Base-by-base conservation (phyloP, 2,329 filamentous ascomycete genomes). In the Penicillium paneum region DNA sequence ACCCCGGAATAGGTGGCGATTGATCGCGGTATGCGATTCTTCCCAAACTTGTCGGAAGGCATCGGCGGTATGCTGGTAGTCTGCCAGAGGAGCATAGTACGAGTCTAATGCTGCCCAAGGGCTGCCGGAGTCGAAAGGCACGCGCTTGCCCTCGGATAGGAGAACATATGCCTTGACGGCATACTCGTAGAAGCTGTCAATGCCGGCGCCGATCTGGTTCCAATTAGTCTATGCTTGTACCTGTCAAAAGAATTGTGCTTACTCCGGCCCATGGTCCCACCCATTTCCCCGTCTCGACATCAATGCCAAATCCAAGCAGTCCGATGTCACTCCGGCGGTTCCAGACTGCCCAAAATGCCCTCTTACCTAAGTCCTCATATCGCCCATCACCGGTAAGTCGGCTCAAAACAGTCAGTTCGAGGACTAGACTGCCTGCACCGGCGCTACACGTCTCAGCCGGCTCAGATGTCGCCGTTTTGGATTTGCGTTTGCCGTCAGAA, bases 141-240 rank as follows among this genome's bases (percentile, higher is more conserved):
- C 68, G 19, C 67, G 70, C 26, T 71, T 80, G 54, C 88, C 84
- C 1, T 90, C 90, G 2, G 93, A 96, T 21, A 97, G 83, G 24
- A 99, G 76, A 56, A 99, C 89, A 68, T 96, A 87, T 17, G 91
- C 91, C 74, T 99, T 99, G 66, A 97, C 82, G 3, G 94, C 92
- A 73, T 99, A 99, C 75, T 99, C 94, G 67, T 96, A 97, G 76
- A 99, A 99, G 74, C 92, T 97, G 76, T 99, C 94, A 67, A 96
- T 91, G 36, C 94, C 94, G 8, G 94, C 94, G 46, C 94, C 94
- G 64, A 99, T 96, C 76, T 78, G 48, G 41, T 43, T 31, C 24
- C 7, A n/a, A 40, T 60, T 53, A 60, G 53, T 8, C 42, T 45
- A 55, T 36, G 28, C 46, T 54, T 36, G 28, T 38, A 21, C 3